Conservation (phyloP, 192 early-diverging fungal species). For the Coemansia sp. region DNA sequence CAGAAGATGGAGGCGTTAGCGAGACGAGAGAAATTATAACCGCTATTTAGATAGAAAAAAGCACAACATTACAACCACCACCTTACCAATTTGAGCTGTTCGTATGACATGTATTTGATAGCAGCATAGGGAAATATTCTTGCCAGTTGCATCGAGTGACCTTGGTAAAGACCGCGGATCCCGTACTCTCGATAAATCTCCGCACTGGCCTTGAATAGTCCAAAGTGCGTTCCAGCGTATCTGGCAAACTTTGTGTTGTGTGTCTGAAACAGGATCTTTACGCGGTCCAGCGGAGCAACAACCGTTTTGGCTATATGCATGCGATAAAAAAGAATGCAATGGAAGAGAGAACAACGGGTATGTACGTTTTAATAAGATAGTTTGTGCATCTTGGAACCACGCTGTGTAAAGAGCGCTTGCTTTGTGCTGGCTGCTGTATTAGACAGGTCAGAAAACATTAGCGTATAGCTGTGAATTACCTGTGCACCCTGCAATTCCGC, state of each 20-base stretch:
- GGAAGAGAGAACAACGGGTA: not conserved
- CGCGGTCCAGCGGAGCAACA: slow-evolving; percentile 80
- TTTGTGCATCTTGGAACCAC: too few relatives aligned
- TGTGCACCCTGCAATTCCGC: slow-evolving; percentile 55
- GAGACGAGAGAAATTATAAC: too few relatives aligned
- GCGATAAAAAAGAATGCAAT: not conserved
- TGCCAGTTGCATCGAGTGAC: slow-evolving; percentile 89
- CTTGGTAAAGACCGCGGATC: slow-evolving; percentile 83
- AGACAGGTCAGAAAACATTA: not conserved
- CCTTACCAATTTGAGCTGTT: slow-evolving; percentile 72
- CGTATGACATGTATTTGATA: slow-evolving; percentile 96
- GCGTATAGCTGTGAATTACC: slow-evolving; percentile 5
- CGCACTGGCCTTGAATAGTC: slow-evolving; percentile 76
- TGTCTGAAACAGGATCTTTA: slow-evolving; percentile 85
- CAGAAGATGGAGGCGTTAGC: not conserved
- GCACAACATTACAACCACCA: not conserved
- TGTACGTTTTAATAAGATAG: not conserved
- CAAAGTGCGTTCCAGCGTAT: slow-evolving; percentile 58
- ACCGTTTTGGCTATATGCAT: slow-evolving; percentile 65
- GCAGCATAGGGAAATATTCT: slow-evolving; percentile 97
- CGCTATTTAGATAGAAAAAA: slow-evolving; percentile 32
- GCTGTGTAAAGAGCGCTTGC: too few relatives aligned
- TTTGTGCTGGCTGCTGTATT: not conserved
- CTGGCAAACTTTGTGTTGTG: slow-evolving; percentile 70
- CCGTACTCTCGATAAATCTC: slow-evolving; percentile 77